These are phyloP conservation scores for Xerocomellus amylosporus DNA, from an alignment of 768 basidiomycete genomes.

Conservation along the genomic window DNA sequence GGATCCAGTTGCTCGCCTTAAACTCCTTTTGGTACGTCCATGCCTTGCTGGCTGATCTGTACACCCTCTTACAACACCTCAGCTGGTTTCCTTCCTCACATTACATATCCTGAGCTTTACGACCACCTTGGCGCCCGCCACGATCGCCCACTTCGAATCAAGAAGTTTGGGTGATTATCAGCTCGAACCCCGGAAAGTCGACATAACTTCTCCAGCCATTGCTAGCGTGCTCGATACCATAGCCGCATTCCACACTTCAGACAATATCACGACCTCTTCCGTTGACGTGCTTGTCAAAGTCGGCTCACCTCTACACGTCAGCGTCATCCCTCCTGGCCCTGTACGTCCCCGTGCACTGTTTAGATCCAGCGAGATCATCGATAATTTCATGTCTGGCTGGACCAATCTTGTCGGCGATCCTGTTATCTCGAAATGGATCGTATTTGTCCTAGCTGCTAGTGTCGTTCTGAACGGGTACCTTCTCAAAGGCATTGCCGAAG, in stretches of 20 bases:
- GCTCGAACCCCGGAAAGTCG: slow-evolving; percentile 52
- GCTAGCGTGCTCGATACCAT: slow-evolving; percentile 57
- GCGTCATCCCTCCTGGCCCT: slow-evolving; percentile 38
- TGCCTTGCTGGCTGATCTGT: not conserved
- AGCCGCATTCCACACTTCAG: slow-evolving; percentile 33
- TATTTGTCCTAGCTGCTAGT: slow-evolving; percentile 78
- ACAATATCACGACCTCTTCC: slow-evolving; percentile 18
- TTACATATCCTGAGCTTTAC: slow-evolving; percentile 91
- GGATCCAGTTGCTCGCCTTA: slow-evolving; percentile 84
- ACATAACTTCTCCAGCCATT: slow-evolving; percentile 63
- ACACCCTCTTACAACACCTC: not conserved
- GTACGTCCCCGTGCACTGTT: slow-evolving; percentile 31
- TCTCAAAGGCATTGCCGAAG: slow-evolving; percentile 78
- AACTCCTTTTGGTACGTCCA: slow-evolving; percentile 72
- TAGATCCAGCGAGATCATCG: slow-evolving; percentile 56
- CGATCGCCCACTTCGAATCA: slow-evolving; percentile 44
- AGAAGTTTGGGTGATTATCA: slow-evolving; percentile 17
- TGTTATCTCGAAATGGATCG: slow-evolving; percentile 92
- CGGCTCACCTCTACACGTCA: slow-evolving; percentile 56
- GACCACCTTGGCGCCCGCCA: slow-evolving; percentile 78
- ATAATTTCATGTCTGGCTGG: slow-evolving; percentile 89
- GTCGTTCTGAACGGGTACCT: slow-evolving; percentile 92
- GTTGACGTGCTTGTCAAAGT: slow-evolving; percentile 57
- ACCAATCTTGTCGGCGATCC: slow-evolving; percentile 91
- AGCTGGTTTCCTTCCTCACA: slow-evolving; percentile 88